Evolutionary conservation across 805 yeast species (phyloP).

Genomic region (Millerozyma acaciae): DNA sequence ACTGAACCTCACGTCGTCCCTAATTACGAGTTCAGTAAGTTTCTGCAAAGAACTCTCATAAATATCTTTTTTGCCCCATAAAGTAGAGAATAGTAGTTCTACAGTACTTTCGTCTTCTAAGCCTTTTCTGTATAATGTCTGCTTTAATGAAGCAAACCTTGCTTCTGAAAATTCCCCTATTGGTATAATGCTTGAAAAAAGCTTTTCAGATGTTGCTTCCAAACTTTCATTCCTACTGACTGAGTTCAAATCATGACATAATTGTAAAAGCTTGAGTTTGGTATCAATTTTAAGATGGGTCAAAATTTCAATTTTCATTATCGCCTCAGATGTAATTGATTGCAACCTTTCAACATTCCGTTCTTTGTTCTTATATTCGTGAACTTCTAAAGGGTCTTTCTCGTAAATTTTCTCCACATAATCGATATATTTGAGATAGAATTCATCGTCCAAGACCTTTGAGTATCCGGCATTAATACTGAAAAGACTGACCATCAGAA

Average conservation of each 20-base stretch:
- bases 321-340: constrained; percentile 7
- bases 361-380: constrained; percentile 32
- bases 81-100: constrained; percentile 14
- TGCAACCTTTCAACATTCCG: constrained; percentile 23
- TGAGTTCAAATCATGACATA: constrained; percentile 22
- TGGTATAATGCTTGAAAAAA: constrained; percentile 8
- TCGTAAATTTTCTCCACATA: constrained; percentile 28
- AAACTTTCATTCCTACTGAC: constrained; percentile 7
- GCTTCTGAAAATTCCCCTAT: constrained; percentile 2
- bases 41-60: constrained; percentile 6
- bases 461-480: no score
- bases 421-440: constrained; percentile 16
- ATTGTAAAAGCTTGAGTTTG: constrained; percentile 15
- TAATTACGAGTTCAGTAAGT: constrained; percentile 13
- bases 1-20: constrained; percentile 21
- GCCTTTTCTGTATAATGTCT: constrained; percentile 15
- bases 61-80: constrained; percentile 7
- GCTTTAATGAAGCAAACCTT: constrained; percentile 8
- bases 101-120: constrained; percentile 21
- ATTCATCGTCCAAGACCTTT: no score
- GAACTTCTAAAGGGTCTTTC: constrained; percentile 26
- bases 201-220: constrained; percentile 6
- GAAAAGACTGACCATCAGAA: no score
- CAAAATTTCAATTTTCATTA: constrained; percentile 1
- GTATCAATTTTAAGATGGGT: constrained; percentile 5